Evolutionary conservation across 306 rosid genomes (phyloP).

Genomic region (Trifolium pratense): DNA sequence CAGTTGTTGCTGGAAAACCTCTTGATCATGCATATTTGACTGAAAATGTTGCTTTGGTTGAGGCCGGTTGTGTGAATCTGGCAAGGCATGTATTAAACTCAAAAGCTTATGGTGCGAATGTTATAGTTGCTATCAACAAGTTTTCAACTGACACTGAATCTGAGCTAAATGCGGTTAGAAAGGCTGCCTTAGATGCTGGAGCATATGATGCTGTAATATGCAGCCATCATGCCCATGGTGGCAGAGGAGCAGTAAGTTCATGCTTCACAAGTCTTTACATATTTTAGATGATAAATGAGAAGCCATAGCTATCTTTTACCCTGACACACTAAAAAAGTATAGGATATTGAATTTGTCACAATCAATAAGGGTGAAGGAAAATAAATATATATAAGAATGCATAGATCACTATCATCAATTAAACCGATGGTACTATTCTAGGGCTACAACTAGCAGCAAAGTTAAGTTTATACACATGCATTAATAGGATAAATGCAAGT

Average conservation of each 20-base stretch:
- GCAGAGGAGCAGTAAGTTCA: slow-evolving; percentile 92
- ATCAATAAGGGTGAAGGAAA: too few relatives aligned
- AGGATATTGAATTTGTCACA: slow-evolving; percentile 32
- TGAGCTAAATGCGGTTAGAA: slow-evolving; percentile 73
- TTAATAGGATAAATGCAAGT: slow-evolving; percentile 4
- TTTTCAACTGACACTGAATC: slow-evolving; percentile 91
- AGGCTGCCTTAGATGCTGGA: slow-evolving; percentile 80
- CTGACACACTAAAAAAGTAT: slow-evolving; percentile 12
- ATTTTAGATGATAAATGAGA: slow-evolving; percentile 33
- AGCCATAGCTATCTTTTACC: slow-evolving; percentile 19
- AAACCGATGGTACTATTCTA: slow-evolving; percentile 13
- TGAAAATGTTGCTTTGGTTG: slow-evolving; percentile 83
- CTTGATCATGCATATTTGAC: slow-evolving; percentile 84
- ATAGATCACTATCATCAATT: slow-evolving; percentile 6
- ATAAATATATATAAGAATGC: slow-evolving; percentile 5
- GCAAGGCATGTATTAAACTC: slow-evolving; percentile 80
- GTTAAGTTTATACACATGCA: slow-evolving; percentile 8
- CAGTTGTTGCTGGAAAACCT: slow-evolving; percentile 92
- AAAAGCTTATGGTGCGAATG: slow-evolving; percentile 86
- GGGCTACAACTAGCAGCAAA: slow-evolving; percentile 9
- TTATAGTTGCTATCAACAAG: slow-evolving; percentile 90
- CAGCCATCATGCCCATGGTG: slow-evolving; percentile 96
- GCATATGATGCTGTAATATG: slow-evolving; percentile 92
- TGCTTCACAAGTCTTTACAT: slow-evolving; percentile 6
- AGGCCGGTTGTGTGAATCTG: slow-evolving; percentile 93